Percentiles rank a stretch among this genome's conserved stretches.
phyloP scores from a whole-genome alignment of 2,329 filamentous ascomycete genomes.

The Penicillium sp. region DNA sequence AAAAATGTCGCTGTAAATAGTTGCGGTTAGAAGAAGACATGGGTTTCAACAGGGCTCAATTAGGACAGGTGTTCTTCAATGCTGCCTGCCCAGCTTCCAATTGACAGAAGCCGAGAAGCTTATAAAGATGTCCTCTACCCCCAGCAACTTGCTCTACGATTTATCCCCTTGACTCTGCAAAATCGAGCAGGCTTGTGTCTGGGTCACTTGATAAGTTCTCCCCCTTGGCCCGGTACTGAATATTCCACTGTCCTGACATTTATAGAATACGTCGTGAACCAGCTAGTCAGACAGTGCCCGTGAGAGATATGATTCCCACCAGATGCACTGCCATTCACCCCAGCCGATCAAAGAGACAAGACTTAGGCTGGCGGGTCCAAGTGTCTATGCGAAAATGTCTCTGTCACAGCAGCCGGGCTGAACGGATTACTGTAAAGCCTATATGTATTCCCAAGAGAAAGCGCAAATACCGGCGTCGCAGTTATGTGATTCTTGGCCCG shows the following conservation, averaged over 20 bases:
- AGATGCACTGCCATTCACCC: too few relatives aligned
- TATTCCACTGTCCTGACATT: neutral
- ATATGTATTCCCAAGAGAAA: too few relatives aligned
- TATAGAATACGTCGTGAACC: neutral
- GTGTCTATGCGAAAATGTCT: too few relatives aligned
- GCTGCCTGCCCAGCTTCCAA: too few relatives aligned
- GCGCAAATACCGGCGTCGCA: too few relatives aligned
- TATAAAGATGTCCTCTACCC: slow-evolving; percentile 4
- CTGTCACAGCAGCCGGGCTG: too few relatives aligned
- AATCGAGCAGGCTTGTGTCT: neutral
- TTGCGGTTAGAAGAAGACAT: neutral
- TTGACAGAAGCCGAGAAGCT: neutral
- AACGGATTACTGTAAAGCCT: too few relatives aligned
- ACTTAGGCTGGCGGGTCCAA: too few relatives aligned
- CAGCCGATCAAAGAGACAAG: too few relatives aligned
- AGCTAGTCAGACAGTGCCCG: neutral
- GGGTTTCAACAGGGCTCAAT: neutral
- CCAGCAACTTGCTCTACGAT: neutral
- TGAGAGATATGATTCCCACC: neutral
- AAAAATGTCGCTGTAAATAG: neutral
- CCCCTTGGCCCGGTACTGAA: neutral
- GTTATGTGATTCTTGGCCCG: too few relatives aligned
- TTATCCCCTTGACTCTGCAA: neutral
- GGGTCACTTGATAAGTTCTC: neutral
- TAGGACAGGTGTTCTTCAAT: neutral